Evolutionary conservation across 2,329 filamentous ascomycete species (phyloP), one percentile per base, ranked within the genome.

Genomic region (Mollisia scopiformis): DNA sequence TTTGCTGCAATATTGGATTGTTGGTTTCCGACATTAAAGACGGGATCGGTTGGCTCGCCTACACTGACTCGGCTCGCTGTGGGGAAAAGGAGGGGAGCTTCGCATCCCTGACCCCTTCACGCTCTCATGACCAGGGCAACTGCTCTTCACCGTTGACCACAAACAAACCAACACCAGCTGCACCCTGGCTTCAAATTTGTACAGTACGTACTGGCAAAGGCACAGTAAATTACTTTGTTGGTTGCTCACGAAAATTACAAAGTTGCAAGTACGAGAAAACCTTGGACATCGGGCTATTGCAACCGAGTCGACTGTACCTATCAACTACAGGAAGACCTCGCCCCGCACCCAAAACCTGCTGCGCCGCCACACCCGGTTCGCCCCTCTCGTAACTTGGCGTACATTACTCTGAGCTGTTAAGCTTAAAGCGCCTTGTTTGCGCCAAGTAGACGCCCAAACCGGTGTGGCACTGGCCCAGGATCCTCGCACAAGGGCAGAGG

Each of bases 401-500:
- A 58, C 35, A 49, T 47, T 52, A 6, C 7, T 28, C 25, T 23
- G 28, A 21, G 31, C 31, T 25, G 51, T 53, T 61, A 61, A 57
- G 58, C 58, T 57, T 61, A 53, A 61, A 54, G 39, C 49, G 58
- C 53, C 58, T 28, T 49, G 16, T 47, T 35, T 14, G 28, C 53
- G 43, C 46, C 52, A 28, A 28, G 25, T 57, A 27, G 14, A 53
- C 57, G 50, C 35, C 49, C n/a, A 51, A 11, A 52, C 23, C 27
- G 46, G 33, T 35, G 43, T 31, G 49, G 49, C 19, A n/a, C n/a
- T n/a, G n/a, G n/a, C n/a, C n/a, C n/a, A n/a, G n/a, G n/a, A n/a
- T n/a, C n/a, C n/a, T n/a, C n/a, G n/a, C n/a, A n/a, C n/a, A n/a
- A n/a, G n/a, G n/a, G n/a, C n/a, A 16, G 14, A 47, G 54, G 16